Conservation (phyloP, 768 basidiomycete species). For the Podaxis sp. region DNA sequence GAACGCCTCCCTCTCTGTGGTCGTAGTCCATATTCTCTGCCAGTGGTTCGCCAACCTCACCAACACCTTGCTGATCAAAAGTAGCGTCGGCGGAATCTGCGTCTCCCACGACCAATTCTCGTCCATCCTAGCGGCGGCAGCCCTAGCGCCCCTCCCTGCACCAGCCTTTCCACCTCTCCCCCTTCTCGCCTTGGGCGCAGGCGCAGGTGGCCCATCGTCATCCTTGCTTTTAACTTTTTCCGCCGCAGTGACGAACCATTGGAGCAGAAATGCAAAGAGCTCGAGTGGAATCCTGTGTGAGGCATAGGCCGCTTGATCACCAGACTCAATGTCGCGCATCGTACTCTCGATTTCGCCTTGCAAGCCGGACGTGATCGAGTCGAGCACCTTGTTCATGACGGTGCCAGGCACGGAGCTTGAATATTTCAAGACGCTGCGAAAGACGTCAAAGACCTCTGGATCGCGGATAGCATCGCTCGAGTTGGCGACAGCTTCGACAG, state of each 20-base stretch:
- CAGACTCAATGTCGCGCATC: conserved; percentile 65
- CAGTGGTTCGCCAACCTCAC: conserved; percentile 44
- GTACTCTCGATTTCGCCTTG: conserved; percentile 73
- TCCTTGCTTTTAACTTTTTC: conserved; percentile 70
- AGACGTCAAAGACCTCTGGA: conserved; percentile 73
- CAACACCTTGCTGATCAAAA: conserved; percentile 72
- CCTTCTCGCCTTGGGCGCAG: conserved; percentile 49
- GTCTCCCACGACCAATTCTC: conserved; percentile 76
- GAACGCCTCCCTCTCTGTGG: conserved; percentile 82
- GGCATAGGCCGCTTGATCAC: conserved; percentile 59
- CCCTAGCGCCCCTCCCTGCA: conserved; percentile 29
- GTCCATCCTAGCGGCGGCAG: conserved; percentile 43
- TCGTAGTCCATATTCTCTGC: conserved; percentile 88
- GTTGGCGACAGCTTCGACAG: conserved; percentile 79
- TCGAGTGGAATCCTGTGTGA: conserved; percentile 78
- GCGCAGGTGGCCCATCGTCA: conserved; percentile 45
- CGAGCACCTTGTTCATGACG: conserved; percentile 83
- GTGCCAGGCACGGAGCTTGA: conserved; percentile 59
- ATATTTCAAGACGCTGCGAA: conserved; percentile 79
- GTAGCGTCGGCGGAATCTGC: conserved; percentile 71
- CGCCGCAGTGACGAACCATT: conserved; percentile 84
- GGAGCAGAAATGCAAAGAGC: conserved; percentile 88
- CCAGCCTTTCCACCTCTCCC: conserved; percentile 62
- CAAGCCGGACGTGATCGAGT: conserved; percentile 80
- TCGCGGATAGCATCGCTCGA: conserved; percentile 73